Conservation (phyloP, 192 early-diverging fungal genomes). For the Coemansia asiatica region DNA sequence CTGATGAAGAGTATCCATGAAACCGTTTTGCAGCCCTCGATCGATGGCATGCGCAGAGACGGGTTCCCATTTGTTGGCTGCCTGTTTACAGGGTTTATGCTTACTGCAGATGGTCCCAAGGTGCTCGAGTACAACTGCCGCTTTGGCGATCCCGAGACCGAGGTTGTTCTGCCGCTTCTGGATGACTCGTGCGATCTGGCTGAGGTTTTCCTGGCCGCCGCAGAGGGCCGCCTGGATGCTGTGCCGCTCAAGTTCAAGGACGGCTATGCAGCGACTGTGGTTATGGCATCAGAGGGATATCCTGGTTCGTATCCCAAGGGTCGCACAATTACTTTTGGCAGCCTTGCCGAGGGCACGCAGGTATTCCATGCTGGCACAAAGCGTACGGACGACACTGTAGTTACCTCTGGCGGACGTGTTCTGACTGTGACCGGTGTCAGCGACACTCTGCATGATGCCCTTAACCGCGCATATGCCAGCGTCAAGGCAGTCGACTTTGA, state of each 20-base stretch:
- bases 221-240: slow-evolving; percentile 88
- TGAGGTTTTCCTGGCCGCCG: slow-evolving; percentile 83
- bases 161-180: slow-evolving; percentile 90
- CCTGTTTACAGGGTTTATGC: slow-evolving; percentile 96
- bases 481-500: slow-evolving; percentile 77
- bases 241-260: slow-evolving; percentile 72
- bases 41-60: slow-evolving; percentile 95
- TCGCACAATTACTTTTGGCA: slow-evolving; percentile 66
- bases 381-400: slow-evolving; percentile 56
- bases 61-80: slow-evolving; percentile 96
- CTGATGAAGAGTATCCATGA: slow-evolving; percentile 70
- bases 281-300: slow-evolving; percentile 91
- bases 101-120: slow-evolving; percentile 87
- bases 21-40: slow-evolving; percentile 84
- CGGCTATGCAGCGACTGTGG: slow-evolving; percentile 86
- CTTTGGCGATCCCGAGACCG: slow-evolving; percentile 98
- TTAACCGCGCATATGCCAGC: slow-evolving; percentile 73
- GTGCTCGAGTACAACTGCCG: slow-evolving; percentile 98
- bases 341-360: slow-evolving; percentile 43
- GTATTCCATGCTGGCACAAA: slow-evolving; percentile 96
- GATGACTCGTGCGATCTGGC: slow-evolving; percentile 80
- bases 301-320: slow-evolving; percentile 87
- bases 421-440: slow-evolving; percentile 87
- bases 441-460: slow-evolving; percentile 70
- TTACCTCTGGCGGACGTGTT: slow-evolving; percentile 94